A percentile compares a stretch with the other conserved stretches of the same genome.
Evolutionary conservation across 2,329 filamentous ascomycete species (phyloP).

Genomic region (Aspergillus felis): DNA sequence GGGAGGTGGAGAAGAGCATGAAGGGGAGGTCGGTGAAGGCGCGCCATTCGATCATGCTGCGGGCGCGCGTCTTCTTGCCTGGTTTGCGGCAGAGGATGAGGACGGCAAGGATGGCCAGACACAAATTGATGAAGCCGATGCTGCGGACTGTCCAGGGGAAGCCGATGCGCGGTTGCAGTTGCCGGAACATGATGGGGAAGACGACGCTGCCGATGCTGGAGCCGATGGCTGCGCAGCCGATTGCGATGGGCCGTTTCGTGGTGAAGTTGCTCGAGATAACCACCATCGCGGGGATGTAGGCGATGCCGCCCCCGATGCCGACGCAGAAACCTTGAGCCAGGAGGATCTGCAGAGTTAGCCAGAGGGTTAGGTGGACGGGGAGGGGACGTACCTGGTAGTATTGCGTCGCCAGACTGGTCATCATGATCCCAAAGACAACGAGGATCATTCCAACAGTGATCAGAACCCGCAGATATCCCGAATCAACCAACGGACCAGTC

Average conservation of each 20-base stretch:
- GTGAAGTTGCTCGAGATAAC: constrained; percentile 33
- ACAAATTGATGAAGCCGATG: constrained; percentile 48
- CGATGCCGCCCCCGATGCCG: constrained; percentile 28
- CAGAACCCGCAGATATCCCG: constrained; percentile 40
- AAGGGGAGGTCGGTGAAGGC: constrained; percentile 41
- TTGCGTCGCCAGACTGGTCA: constrained; percentile 24
- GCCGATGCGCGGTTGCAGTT: constrained; percentile 53
- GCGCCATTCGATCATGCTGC: constrained; percentile 38
- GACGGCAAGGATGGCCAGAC: too few relatives aligned
- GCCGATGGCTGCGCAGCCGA: constrained; percentile 55
- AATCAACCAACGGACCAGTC: constrained; percentile 49
- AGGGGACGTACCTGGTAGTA: constrained; percentile 24
- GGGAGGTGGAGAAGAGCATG: constrained; percentile 41
- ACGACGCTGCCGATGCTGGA: constrained; percentile 57
- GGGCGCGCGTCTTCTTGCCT: constrained; percentile 30
- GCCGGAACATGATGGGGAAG: constrained; percentile 53
- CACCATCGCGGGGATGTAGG: constrained; percentile 29
- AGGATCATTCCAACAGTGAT: constrained; percentile 40
- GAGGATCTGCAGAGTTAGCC: constrained; percentile 33
- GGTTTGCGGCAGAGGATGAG: constrained; percentile 38
- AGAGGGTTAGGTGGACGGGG: background rate
- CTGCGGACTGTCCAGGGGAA: constrained; percentile 58
- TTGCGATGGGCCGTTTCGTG: constrained; percentile 51
- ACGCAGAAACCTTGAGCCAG: constrained; percentile 43
- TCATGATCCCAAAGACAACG: constrained; percentile 31